A percentile compares a stretch with the other conserved stretches of the same genome.
Evolutionary conservation across 2,329 filamentous ascomycete species (phyloP).

Genomic region (Colletotrichum sp.): DNA sequence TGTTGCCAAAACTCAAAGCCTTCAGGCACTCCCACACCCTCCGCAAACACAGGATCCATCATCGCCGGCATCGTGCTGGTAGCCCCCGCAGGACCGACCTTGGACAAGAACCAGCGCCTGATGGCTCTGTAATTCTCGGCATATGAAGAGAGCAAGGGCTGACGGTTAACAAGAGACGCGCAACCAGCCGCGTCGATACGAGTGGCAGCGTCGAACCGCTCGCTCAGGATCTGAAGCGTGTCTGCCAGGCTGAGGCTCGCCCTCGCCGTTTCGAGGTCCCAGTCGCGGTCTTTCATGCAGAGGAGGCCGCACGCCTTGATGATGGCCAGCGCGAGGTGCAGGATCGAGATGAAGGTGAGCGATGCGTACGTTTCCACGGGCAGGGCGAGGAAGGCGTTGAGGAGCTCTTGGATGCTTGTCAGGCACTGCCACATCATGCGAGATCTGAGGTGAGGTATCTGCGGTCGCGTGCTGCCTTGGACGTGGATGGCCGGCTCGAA

Average conservation of each 20-base stretch:
- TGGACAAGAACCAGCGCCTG: not conserved
- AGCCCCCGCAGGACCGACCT: not conserved
- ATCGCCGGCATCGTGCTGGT: not conserved
- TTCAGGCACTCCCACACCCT: not conserved
- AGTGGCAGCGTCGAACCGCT: too few relatives aligned
- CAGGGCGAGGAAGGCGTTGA: accelerated
- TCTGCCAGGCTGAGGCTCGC: not conserved
- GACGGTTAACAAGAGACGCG: not conserved
- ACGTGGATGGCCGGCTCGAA: not conserved
- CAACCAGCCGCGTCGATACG: too few relatives aligned
- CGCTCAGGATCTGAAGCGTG: not conserved
- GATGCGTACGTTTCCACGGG: not conserved
- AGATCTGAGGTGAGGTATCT: not conserved
- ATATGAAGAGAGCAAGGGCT: not conserved
- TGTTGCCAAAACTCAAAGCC: not conserved
- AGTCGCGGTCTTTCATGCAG: not conserved
- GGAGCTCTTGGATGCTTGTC: not conserved
- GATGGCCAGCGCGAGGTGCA: not conserved
- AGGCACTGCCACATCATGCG: not conserved
- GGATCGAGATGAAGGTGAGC: not conserved
- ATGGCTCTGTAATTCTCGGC: not conserved
- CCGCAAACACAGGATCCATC: not conserved
- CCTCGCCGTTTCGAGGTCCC: not conserved
- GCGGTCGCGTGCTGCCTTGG: accelerated
- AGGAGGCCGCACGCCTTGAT: not conserved